A percentile compares a stretch with the other conserved stretches of the same genome.
These are phyloP conservation scores for Aurinia saxatilis DNA, from an alignment of 345 rosid species.

Conservation along the genomic window DNA sequence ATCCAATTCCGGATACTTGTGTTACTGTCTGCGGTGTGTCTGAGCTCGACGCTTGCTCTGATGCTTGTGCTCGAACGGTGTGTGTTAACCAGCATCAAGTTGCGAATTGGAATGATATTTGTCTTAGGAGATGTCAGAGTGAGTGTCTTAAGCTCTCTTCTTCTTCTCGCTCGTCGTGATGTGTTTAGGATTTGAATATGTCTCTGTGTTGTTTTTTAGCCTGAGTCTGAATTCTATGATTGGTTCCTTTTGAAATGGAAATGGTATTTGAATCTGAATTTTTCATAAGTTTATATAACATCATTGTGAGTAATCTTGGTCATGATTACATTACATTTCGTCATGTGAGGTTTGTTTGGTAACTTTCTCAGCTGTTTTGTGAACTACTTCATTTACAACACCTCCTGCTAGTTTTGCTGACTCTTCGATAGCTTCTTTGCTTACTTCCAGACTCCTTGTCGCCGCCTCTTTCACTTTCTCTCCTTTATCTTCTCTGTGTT, in stretches of 20 bases:
- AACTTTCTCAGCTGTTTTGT: conserved; percentile 41
- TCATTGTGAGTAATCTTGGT: neutral
- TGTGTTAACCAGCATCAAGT: conserved; percentile 86
- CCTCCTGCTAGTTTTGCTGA: conserved; percentile 53
- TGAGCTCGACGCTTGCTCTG: conserved; percentile 82
- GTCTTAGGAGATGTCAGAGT: conserved; percentile 72
- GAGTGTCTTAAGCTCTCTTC: conserved; percentile 56
- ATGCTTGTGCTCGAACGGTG: conserved; percentile 80
- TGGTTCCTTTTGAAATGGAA: conserved; percentile 9
- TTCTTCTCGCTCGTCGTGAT: conserved; percentile 20
- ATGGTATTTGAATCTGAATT: conserved; percentile 4
- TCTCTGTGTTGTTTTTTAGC: neutral
- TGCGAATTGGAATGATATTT: conserved; percentile 85
- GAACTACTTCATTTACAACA: conserved; percentile 34
- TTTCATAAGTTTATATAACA: conserved; percentile 5
- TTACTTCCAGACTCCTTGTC: conserved; percentile 31
- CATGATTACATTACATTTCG: conserved; percentile 31
- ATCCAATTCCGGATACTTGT: conserved; percentile 69
- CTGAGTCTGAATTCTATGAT: neutral
- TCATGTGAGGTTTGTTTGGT: conserved; percentile 31
- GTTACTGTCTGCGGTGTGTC: conserved; percentile 90
- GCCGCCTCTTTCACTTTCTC: conserved; percentile 55
- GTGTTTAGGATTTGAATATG: neutral
- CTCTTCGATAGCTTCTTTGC: conserved; percentile 39
- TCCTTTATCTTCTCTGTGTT: conserved; percentile 18